Evolutionary conservation across 495 filamentous ascomycete species (phyloP), one percentile per base, ranked within the genome.

Genomic region (Penicillium arizonense): DNA sequence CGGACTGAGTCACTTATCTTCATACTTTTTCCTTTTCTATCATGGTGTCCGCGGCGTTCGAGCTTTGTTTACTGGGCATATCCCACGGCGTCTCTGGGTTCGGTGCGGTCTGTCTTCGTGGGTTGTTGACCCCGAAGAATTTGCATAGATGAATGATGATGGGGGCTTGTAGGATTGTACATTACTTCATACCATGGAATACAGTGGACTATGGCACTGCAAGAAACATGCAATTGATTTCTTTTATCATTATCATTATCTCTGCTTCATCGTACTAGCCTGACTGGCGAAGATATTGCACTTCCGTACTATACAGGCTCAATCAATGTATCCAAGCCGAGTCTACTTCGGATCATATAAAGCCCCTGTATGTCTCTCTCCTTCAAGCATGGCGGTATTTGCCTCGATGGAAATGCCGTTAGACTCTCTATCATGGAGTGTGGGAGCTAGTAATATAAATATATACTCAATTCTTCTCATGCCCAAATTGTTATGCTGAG

Each of bases 401-500:
- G 4, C 5, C 23, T 24, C 23, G 3, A 24, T 24, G 23, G 3
- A 4, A 24, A 6, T 6, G 23, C 23, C 23, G 5, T 24, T 3
- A 6, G 5, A 24, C 23, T 30, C 28, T 34, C 23, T 13, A 28
- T 16, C 18, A 18, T 51, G 14, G 16, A 30, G 5, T 30, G 28
- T 30, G 5, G 5, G 3, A 24, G 23, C 5, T 24, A 3, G 23
- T 24, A 2, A 24, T 24, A 24, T 24, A 6, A 4, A 4, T 24
- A 24, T 24, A 1, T 40, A 14, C 5, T 23, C 16, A 7, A 38
- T 20, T 41, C 20, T 26, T 33, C 14, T 10, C 28, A 33, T 70
- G 36, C 77, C 74, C 18, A 69, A 53, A 40, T 74, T 66, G 37
- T 75, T 77, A 58, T 80, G 75, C 42, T 77, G 71, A 7, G 60